Evolutionary conservation across 129 eudicot genomes (phyloP).

Genomic region (Flaveria linearis): DNA sequence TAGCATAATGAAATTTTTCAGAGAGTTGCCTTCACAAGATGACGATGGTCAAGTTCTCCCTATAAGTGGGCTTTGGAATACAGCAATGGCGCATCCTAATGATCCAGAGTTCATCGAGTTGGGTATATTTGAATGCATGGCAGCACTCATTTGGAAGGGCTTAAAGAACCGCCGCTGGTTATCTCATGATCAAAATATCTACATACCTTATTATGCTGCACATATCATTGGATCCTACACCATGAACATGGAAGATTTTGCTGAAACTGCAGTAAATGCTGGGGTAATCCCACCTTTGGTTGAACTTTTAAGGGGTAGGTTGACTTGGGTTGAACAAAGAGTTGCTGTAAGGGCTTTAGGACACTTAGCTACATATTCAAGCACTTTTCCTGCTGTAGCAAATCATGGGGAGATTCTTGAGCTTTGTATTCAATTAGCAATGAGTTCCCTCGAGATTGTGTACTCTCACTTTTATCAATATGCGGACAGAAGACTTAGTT

Average conservation of each 20-base stretch:
- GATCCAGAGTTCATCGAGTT: slow-evolving; percentile 93
- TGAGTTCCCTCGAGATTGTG: slow-evolving; percentile 90
- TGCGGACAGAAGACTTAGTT: slow-evolving; percentile 77
- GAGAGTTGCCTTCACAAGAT: slow-evolving; percentile 94
- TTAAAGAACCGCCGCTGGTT: slow-evolving; percentile 94
- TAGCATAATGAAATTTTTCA: slow-evolving; percentile 77
- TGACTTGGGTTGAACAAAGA: slow-evolving; percentile 98
- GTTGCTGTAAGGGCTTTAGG: slow-evolving; percentile 96
- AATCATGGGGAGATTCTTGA: slow-evolving; percentile 89
- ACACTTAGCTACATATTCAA: slow-evolving; percentile 87
- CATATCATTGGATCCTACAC: slow-evolving; percentile 97
- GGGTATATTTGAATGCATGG: slow-evolving; percentile 92
- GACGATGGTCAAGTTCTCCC: slow-evolving; percentile 99
- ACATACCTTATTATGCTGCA: slow-evolving; percentile 96
- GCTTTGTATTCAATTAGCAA: slow-evolving; percentile 91
- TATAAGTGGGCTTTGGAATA: slow-evolving; percentile 96
- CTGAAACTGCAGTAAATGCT: slow-evolving; percentile 79
- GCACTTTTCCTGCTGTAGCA: slow-evolving; percentile 78
- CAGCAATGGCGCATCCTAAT: slow-evolving; percentile 97
- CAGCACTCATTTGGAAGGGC: slow-evolving; percentile 92
- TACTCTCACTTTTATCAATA: slow-evolving; percentile 90
- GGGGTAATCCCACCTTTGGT: slow-evolving; percentile 90
- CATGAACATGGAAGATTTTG: slow-evolving; percentile 97
- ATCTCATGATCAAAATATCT: slow-evolving; percentile 89
- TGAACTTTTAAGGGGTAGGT: slow-evolving; percentile 85